Percentiles rank a stretch among this genome's conserved stretches.
Conservation (phyloP, 108 stramenopile genomes). For the Hondaea fermentalgiana region DNA sequence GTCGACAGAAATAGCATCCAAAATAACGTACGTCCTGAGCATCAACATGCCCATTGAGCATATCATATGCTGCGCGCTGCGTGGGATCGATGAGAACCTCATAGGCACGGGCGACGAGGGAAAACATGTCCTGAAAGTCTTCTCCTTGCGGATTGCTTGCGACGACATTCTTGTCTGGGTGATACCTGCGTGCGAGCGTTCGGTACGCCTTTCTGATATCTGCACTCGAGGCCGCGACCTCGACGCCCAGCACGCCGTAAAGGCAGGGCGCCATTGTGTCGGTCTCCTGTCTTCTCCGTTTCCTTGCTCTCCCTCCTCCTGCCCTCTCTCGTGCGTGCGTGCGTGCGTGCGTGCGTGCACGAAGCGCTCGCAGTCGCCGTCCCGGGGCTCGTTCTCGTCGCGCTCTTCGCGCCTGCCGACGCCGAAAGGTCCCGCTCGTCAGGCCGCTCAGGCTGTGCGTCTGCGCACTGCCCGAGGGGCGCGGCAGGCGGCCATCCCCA, state of each 20-base stretch:
- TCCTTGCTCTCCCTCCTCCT: too few relatives aligned
- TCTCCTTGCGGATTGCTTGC: background rate
- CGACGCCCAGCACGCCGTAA: background rate
- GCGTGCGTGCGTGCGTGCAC: too few relatives aligned
- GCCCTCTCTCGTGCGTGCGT: too few relatives aligned
- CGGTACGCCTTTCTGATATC: background rate
- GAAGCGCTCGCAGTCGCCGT: too few relatives aligned
- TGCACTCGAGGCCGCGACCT: background rate
- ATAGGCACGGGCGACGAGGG: background rate
- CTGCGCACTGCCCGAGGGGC: too few relatives aligned
- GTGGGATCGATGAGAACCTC: slow-evolving; percentile 15
- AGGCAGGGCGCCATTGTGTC: background rate
- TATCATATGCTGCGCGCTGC: background rate
- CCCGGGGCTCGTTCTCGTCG: too few relatives aligned
- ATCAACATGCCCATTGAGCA: slow-evolving; percentile 4
- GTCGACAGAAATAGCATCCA: too few relatives aligned
- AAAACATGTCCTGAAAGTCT: background rate
- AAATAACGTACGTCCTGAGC: background rate
- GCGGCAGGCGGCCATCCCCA: too few relatives aligned
- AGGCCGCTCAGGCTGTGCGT: too few relatives aligned
- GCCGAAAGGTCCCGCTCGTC: too few relatives aligned
- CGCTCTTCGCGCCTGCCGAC: too few relatives aligned
- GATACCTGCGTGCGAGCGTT: background rate
- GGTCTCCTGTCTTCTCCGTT: too few relatives aligned
- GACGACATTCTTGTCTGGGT: background rate